Percentiles rank a stretch among this genome's conserved stretches.
Evolutionary conservation across 2,329 filamentous ascomycete genomes (phyloP).

Genomic region (Botrytis hyacinthi): DNA sequence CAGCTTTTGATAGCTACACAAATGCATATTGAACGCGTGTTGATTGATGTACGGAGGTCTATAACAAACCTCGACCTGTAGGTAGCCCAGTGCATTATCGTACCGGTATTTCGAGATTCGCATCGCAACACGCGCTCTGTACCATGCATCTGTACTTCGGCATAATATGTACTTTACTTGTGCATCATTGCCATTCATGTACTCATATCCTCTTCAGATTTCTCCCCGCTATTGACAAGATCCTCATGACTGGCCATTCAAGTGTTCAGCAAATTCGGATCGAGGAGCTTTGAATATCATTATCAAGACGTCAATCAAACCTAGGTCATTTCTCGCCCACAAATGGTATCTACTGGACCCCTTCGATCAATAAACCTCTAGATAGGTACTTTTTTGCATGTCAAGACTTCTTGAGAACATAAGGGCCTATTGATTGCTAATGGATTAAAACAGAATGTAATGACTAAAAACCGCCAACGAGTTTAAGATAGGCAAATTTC

Average conservation of each 20-base stretch:
- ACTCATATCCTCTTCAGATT: background rate
- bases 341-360: background rate
- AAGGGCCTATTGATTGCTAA: background rate
- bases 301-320: background rate
- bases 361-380: background rate
- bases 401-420: constrained; percentile 11
- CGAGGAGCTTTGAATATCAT: background rate
- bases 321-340: background rate
- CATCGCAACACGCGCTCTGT: background rate
- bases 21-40: constrained; percentile 16
- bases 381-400: background rate
- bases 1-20: constrained; percentile 7
- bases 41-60: constrained; percentile 4
- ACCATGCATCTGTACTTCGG: constrained; percentile 10
- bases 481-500: background rate
- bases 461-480: background rate
- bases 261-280: background rate
- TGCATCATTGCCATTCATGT: constrained; percentile 3
- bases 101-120: constrained; percentile 11
- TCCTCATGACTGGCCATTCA: background rate
- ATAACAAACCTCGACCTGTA: background rate
- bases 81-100: constrained; percentile 16
- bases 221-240: background rate
- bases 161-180: background rate
- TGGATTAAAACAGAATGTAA: background rate